These are phyloP conservation scores for Wallacemonas sp. DNA, from an alignment of 208 protist species.

Conservation along the genomic window DNA sequence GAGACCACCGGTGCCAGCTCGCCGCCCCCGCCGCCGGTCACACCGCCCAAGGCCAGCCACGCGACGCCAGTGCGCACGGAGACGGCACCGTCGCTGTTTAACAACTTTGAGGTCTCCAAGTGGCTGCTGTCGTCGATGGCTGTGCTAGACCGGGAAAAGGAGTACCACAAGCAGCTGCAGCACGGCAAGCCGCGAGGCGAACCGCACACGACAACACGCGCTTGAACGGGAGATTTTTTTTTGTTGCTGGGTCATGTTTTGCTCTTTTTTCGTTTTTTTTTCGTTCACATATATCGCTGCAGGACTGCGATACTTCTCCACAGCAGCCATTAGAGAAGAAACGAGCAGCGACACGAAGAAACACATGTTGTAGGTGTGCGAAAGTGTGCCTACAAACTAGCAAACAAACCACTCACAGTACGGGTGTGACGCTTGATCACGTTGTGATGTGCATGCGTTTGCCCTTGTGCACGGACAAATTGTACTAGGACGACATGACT, in stretches of 20 bases:
- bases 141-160: not conserved
- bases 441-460: too few relatives aligned
- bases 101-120: conserved; percentile 18
- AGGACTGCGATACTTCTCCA: too few relatives aligned
- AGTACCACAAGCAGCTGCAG: not conserved
- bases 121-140: conserved; percentile 8
- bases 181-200: not conserved
- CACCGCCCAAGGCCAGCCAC: not conserved
- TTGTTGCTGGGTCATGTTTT: not conserved
- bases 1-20: not conserved
- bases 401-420: too few relatives aligned
- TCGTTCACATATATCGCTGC: too few relatives aligned
- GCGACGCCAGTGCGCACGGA: not conserved
- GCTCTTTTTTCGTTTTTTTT: not conserved
- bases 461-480: too few relatives aligned
- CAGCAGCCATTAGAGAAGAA: too few relatives aligned
- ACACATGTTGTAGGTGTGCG: too few relatives aligned
- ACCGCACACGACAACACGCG: not conserved
- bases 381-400: too few relatives aligned
- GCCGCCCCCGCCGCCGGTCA: not conserved
- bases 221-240: not conserved
- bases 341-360: too few relatives aligned
- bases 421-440: too few relatives aligned
- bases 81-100: conserved; percentile 9
- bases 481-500: too few relatives aligned